phyloP scores from a whole-genome alignment of 1,284 basidiomycete species.

The Caloboletus inedulis region DNA sequence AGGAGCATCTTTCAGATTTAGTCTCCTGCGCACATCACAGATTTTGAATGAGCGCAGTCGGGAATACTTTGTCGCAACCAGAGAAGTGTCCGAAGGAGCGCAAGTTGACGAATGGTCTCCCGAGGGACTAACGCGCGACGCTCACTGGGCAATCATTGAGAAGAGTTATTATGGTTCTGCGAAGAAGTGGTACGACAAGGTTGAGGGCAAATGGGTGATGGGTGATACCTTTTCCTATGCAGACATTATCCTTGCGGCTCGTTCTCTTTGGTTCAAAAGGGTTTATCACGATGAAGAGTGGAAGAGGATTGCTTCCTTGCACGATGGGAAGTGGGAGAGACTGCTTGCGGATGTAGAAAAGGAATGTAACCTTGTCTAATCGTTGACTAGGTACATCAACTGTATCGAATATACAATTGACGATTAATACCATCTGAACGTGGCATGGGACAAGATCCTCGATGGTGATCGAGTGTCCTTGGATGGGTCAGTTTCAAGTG shows the following conservation, averaged over 20 bases:
- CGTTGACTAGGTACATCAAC: background rate
- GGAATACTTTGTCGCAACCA: conserved; percentile 12
- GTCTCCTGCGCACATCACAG: conserved; percentile 12
- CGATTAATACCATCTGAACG: background rate
- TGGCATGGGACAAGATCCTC: too few species aligned
- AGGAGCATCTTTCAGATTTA: conserved; percentile 5
- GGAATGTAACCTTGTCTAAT: conserved; percentile 23
- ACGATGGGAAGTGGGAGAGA: conserved; percentile 25
- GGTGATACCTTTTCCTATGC: conserved; percentile 31
- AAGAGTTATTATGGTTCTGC: conserved; percentile 3
- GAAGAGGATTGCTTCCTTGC: conserved; percentile 19
- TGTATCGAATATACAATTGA: background rate
- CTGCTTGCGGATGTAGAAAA: conserved; percentile 21
- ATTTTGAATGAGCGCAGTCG: conserved; percentile 25
- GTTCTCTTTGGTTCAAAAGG: conserved; percentile 18
- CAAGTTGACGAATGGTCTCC: conserved; percentile 24
- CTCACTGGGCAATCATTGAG: conserved; percentile 21
- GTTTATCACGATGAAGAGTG: conserved; percentile 25
- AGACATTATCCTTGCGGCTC: conserved; percentile 24
- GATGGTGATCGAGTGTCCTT: too few species aligned
- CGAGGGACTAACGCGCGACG: conserved; percentile 25
- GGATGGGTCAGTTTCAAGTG: too few species aligned
- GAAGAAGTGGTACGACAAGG: conserved; percentile 19
- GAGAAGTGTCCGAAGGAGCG: background rate
- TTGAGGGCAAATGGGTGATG: conserved; percentile 26